Evolutionary conservation across 2,329 filamentous ascomycete species (phyloP).

Genomic region (Xylariaceae sp.): DNA sequence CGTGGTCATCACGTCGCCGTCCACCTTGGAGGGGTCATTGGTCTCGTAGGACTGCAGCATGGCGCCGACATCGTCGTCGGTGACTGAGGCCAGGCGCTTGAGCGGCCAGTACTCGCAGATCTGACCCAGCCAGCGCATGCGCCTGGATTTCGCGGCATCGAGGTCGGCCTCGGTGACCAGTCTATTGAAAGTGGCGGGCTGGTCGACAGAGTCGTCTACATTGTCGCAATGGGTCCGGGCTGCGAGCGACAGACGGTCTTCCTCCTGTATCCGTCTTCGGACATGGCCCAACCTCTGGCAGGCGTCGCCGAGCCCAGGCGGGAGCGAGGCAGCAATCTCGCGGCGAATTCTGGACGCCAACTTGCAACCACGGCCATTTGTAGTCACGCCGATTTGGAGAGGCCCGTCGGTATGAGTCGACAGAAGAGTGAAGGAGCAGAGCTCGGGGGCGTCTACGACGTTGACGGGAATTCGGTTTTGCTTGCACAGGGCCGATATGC

Average conservation of each 20-base stretch:
- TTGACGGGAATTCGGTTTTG: constrained; percentile 86
- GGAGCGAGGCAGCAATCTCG: constrained; percentile 78
- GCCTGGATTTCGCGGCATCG: constrained; percentile 67
- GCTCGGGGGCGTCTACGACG: constrained; percentile 76
- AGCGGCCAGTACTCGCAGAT: constrained; percentile 99
- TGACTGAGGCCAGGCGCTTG: constrained; percentile 70
- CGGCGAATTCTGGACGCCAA: constrained; percentile 82
- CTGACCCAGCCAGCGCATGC: constrained; percentile 90
- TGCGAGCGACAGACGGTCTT: constrained; percentile 50
- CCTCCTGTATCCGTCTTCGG: constrained; percentile 65
- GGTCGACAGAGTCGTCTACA: constrained; percentile 60
- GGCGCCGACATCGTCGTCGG: constrained; percentile 69
- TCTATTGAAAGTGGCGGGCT: constrained; percentile 77
- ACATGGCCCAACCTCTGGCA: constrained; percentile 73
- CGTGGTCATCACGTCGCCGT: too few relatives aligned
- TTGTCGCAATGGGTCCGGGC: constrained; percentile 33
- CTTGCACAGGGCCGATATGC: constrained; percentile 70
- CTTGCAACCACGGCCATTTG: constrained; percentile 91
- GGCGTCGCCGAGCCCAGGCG: constrained; percentile 66
- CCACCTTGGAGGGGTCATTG: too few relatives aligned
- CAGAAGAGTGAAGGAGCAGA: constrained; percentile 86
- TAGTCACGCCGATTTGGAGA: constrained; percentile 90
- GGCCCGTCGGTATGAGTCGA: constrained; percentile 87
- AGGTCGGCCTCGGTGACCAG: constrained; percentile 69
- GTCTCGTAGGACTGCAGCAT: constrained; percentile 68